A percentile compares a stretch with the other conserved stretches of the same genome.
phyloP scores from a whole-genome alignment of 1,284 basidiomycete genomes.

The Ustilago crameri region DNA sequence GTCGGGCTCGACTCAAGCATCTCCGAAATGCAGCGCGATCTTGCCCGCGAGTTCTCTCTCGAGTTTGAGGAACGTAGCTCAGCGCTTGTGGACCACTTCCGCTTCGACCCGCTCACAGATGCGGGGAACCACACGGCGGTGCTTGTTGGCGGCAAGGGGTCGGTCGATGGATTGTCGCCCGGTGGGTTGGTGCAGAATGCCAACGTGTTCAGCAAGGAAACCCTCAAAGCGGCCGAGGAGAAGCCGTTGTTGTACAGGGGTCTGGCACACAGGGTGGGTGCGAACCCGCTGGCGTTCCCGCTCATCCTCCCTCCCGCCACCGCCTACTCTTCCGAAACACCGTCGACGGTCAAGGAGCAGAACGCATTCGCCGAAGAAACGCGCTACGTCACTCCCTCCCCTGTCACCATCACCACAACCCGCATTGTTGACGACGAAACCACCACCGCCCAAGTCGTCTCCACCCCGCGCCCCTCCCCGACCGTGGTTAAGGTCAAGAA shows the following conservation, averaged over 20 bases:
- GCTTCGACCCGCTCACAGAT: constrained; percentile 45
- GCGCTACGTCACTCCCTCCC: constrained; percentile 28
- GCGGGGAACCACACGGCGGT: constrained; percentile 57
- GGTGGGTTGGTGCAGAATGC: constrained; percentile 62
- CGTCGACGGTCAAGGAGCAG: constrained; percentile 69
- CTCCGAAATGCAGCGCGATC: constrained; percentile 71
- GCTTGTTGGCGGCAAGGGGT: constrained; percentile 41
- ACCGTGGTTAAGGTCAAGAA: constrained; percentile 30
- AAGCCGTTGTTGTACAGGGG: constrained; percentile 78
- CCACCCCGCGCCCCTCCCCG: constrained; percentile 37
- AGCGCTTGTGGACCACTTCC: constrained; percentile 71
- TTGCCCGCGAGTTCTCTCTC: constrained; percentile 73
- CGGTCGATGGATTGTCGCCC: constrained; percentile 8
- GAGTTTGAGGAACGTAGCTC: constrained; percentile 70
- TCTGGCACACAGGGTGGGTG: constrained; percentile 77
- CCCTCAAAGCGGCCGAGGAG: constrained; percentile 71
- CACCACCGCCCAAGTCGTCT: constrained; percentile 19
- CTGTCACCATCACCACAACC: constrained; percentile 44
- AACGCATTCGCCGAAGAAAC: constrained; percentile 20
- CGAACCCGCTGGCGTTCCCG: constrained; percentile 84
- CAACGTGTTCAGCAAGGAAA: constrained; percentile 51
- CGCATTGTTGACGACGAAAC: constrained; percentile 37
- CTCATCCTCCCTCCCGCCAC: constrained; percentile 79
- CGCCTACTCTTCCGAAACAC: constrained; percentile 74
- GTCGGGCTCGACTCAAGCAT: constrained; percentile 78